Conservation (phyloP, 1,284 basidiomycete genomes). For the Cutaneotrichosporon cavernicola region DNA sequence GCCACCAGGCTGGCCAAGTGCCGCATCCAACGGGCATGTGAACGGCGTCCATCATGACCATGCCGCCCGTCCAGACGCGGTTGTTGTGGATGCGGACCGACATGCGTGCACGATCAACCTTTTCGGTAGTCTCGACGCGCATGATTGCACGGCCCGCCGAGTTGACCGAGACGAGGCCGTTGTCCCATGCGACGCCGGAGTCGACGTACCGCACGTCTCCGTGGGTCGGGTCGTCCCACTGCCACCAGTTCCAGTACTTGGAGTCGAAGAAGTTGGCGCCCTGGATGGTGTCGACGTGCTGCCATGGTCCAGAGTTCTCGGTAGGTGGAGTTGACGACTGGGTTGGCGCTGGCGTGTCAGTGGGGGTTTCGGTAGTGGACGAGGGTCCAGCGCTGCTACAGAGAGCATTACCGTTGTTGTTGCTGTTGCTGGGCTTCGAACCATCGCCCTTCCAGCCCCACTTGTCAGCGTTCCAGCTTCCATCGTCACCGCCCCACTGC, state of each 20-base stretch:
- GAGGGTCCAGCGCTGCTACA: not conserved
- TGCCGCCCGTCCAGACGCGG: slow-evolving; percentile 60
- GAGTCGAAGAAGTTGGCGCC: slow-evolving; percentile 65
- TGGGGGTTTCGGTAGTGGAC: slow-evolving; percentile 17
- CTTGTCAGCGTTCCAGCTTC: not conserved
- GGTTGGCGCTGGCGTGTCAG: slow-evolving; percentile 15
- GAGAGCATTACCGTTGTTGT: slow-evolving; percentile 4
- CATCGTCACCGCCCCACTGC: not conserved
- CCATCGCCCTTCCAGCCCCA: not conserved
- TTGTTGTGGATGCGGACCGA: slow-evolving; percentile 72
- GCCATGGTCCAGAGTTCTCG: slow-evolving; percentile 35
- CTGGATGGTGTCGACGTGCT: slow-evolving; percentile 32
- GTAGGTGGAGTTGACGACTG: slow-evolving; percentile 16
- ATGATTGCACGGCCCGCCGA: slow-evolving; percentile 72
- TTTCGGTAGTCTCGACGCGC: slow-evolving; percentile 76
- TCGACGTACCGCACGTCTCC: slow-evolving; percentile 59
- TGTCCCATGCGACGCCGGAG: slow-evolving; percentile 38
- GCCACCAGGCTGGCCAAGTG: slow-evolving; percentile 62
- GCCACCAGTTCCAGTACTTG: slow-evolving; percentile 71
- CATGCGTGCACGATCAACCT: slow-evolving; percentile 63
- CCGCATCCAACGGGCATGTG: slow-evolving; percentile 90
- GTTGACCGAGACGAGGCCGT: slow-evolving; percentile 60
- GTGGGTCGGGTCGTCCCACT: slow-evolving; percentile 70
- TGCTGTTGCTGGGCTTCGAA: not conserved
- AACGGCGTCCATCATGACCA: slow-evolving; percentile 76